phyloP scores from a whole-genome alignment of 129 eudicot genomes.

The Calendula officinalis region DNA sequence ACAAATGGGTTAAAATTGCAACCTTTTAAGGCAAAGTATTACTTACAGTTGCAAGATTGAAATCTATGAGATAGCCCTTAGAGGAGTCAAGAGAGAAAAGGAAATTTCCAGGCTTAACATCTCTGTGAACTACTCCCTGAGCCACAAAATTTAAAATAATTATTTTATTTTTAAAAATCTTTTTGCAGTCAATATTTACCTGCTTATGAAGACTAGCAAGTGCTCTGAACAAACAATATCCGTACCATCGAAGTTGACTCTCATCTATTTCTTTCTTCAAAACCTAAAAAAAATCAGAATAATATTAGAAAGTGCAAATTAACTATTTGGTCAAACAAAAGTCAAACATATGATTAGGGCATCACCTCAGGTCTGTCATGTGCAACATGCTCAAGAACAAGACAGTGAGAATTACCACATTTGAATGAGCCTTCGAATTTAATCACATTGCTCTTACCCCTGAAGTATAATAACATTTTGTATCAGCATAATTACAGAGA shows the following conservation, averaged over 20 bases:
- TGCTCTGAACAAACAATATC: slow-evolving; percentile 89
- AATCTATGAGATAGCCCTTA: slow-evolving; percentile 91
- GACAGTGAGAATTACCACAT: slow-evolving; percentile 67
- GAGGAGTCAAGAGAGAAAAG: slow-evolving; percentile 62
- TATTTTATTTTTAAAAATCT: neutral
- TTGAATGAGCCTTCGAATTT: slow-evolving; percentile 77
- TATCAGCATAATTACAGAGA: slow-evolving; percentile 7
- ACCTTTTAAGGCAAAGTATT: neutral
- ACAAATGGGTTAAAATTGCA: neutral
- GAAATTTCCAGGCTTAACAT: slow-evolving; percentile 98
- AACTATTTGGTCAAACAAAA: neutral
- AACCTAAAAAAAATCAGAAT: slow-evolving; percentile 34
- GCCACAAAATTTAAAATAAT: slow-evolving; percentile 15
- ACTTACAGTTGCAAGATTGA: slow-evolving; percentile 89
- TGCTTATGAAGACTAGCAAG: slow-evolving; percentile 92
- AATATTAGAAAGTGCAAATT: slow-evolving; percentile 10
- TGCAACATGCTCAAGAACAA: slow-evolving; percentile 85
- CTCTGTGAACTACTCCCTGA: slow-evolving; percentile 98
- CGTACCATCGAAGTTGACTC: slow-evolving; percentile 80
- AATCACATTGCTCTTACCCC: slow-evolving; percentile 87
- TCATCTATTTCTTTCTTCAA: slow-evolving; percentile 72
- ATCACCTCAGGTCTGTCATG: slow-evolving; percentile 96
- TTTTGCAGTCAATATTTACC: slow-evolving; percentile 40
- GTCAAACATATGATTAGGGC: slow-evolving; percentile 21
- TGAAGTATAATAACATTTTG: slow-evolving; percentile 32